Conservation (phyloP, 129 eudicot species). For the Silybum marianum region DNA sequence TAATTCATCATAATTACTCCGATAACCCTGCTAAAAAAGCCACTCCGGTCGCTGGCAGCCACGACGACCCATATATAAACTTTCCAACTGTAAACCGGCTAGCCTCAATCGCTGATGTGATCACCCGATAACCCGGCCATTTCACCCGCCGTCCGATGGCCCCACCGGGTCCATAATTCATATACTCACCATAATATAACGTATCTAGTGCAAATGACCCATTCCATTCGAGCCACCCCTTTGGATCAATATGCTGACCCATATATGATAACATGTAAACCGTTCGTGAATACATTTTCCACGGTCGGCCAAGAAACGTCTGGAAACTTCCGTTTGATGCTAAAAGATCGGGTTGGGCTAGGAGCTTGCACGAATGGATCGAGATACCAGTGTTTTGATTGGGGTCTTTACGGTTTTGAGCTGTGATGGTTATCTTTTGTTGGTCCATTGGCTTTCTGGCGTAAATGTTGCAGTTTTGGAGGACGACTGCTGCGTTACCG, state of each 20-base stretch:
- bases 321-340: conserved; percentile 30
- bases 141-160: conserved; percentile 36
- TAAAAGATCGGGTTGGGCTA: conserved; percentile 43
- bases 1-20: background rate
- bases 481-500: conserved; percentile 46
- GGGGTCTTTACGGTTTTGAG: conserved; percentile 61
- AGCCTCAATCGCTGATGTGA: conserved; percentile 41
- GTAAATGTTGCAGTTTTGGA: conserved; percentile 44
- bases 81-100: conserved; percentile 48
- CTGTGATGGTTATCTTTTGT: conserved; percentile 48
- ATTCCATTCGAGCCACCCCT: conserved; percentile 55
- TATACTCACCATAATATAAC: conserved; percentile 46
- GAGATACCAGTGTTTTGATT: conserved; percentile 60
- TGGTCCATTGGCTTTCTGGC: conserved; percentile 49
- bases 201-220: conserved; percentile 46
- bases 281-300: conserved; percentile 49
- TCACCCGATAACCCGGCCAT: conserved; percentile 61
- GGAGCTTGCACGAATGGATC: conserved; percentile 44
- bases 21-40: conserved; percentile 37
- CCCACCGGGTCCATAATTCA: conserved; percentile 46
- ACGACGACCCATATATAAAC: conserved; percentile 52
- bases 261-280: conserved; percentile 45
- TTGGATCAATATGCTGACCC: conserved; percentile 46
- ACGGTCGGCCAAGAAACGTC: conserved; percentile 58
- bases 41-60: conserved; percentile 49